phyloP scores from a whole-genome alignment of 225 moss, liverwort and hornwort species.

The Straminergon stramineum region DNA sequence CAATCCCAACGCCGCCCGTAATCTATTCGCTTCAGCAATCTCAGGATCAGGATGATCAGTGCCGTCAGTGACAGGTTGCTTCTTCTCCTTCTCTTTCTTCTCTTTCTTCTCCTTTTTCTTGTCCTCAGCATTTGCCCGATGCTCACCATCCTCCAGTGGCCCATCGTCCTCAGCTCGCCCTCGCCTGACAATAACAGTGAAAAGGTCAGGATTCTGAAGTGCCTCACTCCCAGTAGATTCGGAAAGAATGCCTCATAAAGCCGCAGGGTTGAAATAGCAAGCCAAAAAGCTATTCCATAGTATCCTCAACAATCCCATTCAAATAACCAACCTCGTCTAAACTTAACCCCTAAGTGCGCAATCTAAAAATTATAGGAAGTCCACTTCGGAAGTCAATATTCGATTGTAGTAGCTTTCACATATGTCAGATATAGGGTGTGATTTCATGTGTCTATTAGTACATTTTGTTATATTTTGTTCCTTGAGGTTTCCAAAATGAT shows the following conservation, averaged over 20 bases:
- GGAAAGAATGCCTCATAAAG: background rate
- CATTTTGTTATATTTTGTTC: background rate
- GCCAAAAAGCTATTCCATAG: background rate
- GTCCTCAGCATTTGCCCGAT: conserved; percentile 50
- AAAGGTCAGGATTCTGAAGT: background rate
- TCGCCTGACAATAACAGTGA: conserved; percentile 28
- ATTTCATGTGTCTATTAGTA: background rate
- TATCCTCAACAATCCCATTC: background rate
- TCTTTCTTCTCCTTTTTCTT: conserved; percentile 56
- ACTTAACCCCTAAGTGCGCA: background rate
- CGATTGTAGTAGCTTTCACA: background rate
- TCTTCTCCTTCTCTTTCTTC: conserved; percentile 72
- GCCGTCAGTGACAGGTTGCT: conserved; percentile 71
- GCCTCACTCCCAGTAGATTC: background rate
- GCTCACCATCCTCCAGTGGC: conserved; percentile 89
- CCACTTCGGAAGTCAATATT: background rate
- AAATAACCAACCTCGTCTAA: background rate
- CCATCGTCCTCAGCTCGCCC: conserved; percentile 68
- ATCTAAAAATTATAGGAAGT: background rate
- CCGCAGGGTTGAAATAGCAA: background rate
- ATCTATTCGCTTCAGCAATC: conserved; percentile 86
- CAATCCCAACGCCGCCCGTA: conserved; percentile 83
- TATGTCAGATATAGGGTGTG: background rate
- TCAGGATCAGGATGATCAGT: conserved; percentile 89
- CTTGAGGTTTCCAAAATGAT: background rate